Base-by-base conservation (phyloP, 2,329 filamentous ascomycete species). In the Claviceps fusiformis region DNA sequence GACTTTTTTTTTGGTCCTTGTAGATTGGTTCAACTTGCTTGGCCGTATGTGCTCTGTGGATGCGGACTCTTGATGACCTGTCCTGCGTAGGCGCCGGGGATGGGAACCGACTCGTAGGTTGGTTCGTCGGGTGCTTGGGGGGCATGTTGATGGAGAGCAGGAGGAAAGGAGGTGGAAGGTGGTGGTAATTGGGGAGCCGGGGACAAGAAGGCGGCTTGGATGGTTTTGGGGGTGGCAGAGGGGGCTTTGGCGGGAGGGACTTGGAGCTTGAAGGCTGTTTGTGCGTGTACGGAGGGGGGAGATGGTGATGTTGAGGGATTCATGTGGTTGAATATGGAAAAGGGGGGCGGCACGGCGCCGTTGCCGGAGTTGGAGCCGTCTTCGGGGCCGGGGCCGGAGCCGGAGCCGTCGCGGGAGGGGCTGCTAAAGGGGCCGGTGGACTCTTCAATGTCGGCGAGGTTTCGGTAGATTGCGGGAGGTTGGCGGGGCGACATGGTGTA, bases 21-120 rank as follows among this genome's bases (percentile, higher is more conserved):
- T 19, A 7, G 11, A 24, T n/a, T 24, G 17, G 2, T 9, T 58
- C 53, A 62, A 6, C 62, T 62, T 27, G 64, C 60, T 59, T 65
- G 63, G 15, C 73, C 70, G 60, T 78, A 79, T 29, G 62, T 67
- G 13, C 69, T 71, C 64, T 75, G 74, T 46, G 73, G 70, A 37
- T 72, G 73, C 39, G 79, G 77, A 63, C 73, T 79, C 68, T 74
- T 77, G 55, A 81, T 62, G 6, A 74, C 75, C 56, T 75, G 74
- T 50, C 76, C 78, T 7, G 78, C 74, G 66, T 96, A 96, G 0
- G 90, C 87, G 6, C 87, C 87, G 0, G 92, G 92, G 57, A 96
- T 95, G 0, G 91, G 89, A 37, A 96, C 92, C 27, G 85, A 75
- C 13, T 85, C 91, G 69, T 95, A 96, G 51, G 83, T 82, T 62